Base-by-base conservation (phyloP, 371 early-diverging fungal genomes). In the Ordospora pajunii region DNA sequence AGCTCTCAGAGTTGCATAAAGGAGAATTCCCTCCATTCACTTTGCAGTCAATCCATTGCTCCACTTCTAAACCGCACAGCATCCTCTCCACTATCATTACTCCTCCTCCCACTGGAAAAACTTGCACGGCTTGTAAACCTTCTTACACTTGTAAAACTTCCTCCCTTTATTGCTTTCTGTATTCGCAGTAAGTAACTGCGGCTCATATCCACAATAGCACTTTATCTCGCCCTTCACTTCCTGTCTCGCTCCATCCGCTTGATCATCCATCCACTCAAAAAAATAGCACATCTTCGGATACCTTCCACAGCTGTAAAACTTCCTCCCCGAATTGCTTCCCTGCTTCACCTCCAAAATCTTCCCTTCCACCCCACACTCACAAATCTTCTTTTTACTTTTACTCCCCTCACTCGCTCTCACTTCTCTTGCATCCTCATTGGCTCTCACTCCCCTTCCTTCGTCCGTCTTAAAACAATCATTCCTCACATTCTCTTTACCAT, bases 291-390 rank as follows among this genome's bases (percentile, higher is more conserved):
- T 77, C 21, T 78, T 70, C 17, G 78, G 70, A 2, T 2, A 67
- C 53, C 82, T 85, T 37, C 82, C 19, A 75, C 91, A 89, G 0
- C 68, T 58, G 62, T 75, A 83, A 69, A 83, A 86, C 7, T 62
- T 9, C 62, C 76, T 84, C 17, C 88, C 89, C 78, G 87, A 85
- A 76, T 89, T 90, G 5, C 87, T 82, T 0, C 89, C 89, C 37
- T 87, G 87, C 64, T 88, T 68, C 0, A 86, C 86, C 9, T 79
- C 81, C 21, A 82, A 71, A 37, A 78, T 76, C 0, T 86, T 80
- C 32, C 86, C 80, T 23, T 86, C 67, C 19, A 79, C 71, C 2
- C 85, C 84, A 72, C 91, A 90, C 7, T 80, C 65, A 69, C 90
- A 90, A 21, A 76, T 72, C 10, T 86, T 11, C 7, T 37, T 27